These are phyloP conservation scores for Penicillium arizonense DNA, from an alignment of 495 filamentous ascomycete genomes.

Conservation along the genomic window DNA sequence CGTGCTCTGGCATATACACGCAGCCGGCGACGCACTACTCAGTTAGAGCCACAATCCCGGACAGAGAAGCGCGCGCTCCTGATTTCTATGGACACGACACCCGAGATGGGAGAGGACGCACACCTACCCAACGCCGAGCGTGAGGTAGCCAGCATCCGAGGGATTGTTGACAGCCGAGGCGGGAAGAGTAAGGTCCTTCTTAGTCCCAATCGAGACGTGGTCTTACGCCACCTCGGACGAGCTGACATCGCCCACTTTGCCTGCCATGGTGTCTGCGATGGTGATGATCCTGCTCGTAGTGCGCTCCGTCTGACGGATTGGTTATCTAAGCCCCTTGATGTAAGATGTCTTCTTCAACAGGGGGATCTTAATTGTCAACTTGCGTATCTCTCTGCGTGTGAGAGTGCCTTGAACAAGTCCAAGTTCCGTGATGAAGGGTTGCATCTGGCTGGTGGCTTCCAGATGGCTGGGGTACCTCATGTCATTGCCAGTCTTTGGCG, in stretches of 20 bases:
- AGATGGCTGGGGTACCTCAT: constrained; percentile 23
- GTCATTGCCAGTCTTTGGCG: constrained; percentile 16
- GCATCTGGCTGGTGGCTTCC: constrained; percentile 18
- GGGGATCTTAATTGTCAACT: constrained; percentile 11
- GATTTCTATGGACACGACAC: constrained; percentile 13
- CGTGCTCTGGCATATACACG: constrained; percentile 6
- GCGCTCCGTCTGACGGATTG: constrained; percentile 13
- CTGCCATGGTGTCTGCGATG: constrained; percentile 14
- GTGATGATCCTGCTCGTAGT: constrained; percentile 10
- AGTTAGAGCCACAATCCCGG: neutral
- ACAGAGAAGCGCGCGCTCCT: neutral
- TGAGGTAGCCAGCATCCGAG: constrained; percentile 4
- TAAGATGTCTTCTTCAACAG: constrained; percentile 9
- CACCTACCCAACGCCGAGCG: constrained; percentile 3
- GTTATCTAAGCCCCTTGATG: constrained; percentile 8
- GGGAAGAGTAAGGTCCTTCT: neutral
- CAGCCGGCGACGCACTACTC: neutral
- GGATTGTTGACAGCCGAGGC: neutral
- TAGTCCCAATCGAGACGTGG: neutral
- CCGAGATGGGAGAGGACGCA: constrained; percentile 4
- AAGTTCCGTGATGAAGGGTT: constrained; percentile 17
- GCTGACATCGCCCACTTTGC: constrained; percentile 12
- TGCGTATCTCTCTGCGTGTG: constrained; percentile 20
- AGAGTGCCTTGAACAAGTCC: constrained; percentile 15
- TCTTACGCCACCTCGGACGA: neutral